Evolutionary conservation across 2,329 filamentous ascomycete genomes (phyloP).

Genomic region (Sclerotinia trifoliorum): DNA sequence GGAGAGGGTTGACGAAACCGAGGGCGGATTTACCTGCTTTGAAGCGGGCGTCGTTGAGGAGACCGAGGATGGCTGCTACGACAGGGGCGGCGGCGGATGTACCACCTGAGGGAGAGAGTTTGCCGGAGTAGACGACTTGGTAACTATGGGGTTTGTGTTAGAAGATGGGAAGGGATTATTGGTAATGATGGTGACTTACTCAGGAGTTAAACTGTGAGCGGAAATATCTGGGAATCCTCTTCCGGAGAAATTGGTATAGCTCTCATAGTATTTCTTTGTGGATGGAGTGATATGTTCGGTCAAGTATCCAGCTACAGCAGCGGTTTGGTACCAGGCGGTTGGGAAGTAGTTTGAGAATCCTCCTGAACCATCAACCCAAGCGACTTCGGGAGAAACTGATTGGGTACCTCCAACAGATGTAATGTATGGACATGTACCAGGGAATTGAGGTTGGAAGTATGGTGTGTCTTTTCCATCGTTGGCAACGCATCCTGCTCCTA

Average conservation of each 20-base stretch:
- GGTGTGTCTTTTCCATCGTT: constrained; percentile 56
- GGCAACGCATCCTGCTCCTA: constrained; percentile 48
- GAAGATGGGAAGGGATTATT: not conserved
- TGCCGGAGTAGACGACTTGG: constrained; percentile 23
- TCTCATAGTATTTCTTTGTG: constrained; percentile 47
- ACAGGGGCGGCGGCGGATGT: constrained; percentile 56
- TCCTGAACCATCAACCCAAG: constrained; percentile 49
- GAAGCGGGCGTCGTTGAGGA: constrained; percentile 61
- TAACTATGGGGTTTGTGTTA: constrained; percentile 22
- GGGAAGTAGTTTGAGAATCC: constrained; percentile 54
- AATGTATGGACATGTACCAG: constrained; percentile 45
- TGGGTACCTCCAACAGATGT: constrained; percentile 35
- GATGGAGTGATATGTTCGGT: constrained; percentile 28
- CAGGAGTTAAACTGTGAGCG: constrained; percentile 36
- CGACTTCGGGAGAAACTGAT: constrained; percentile 38
- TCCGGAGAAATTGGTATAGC: constrained; percentile 46
- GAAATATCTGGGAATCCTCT: constrained; percentile 53
- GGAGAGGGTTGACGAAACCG: constrained; percentile 45
- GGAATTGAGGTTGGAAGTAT: constrained; percentile 55
- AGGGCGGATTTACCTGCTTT: constrained; percentile 46
- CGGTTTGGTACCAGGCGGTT: constrained; percentile 48
- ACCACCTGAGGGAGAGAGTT: constrained; percentile 44
- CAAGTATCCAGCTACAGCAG: constrained; percentile 46
- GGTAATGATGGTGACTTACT: constrained; percentile 18
- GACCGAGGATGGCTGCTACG: constrained; percentile 54